Evolutionary conservation across 768 basidiomycete genomes (phyloP).

Genomic region (Ramaria rubella): DNA sequence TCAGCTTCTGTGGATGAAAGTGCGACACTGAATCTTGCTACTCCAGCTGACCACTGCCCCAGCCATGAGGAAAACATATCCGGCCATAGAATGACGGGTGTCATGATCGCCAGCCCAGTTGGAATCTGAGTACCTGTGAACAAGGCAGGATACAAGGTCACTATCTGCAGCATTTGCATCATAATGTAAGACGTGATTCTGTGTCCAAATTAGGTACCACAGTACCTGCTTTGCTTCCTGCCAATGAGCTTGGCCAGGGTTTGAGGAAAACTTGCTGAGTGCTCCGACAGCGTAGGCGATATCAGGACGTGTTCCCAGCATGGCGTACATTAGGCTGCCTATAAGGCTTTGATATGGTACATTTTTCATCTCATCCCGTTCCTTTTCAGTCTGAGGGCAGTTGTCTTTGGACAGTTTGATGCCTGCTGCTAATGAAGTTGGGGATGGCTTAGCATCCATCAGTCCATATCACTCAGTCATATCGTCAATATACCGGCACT

Average conservation of each 20-base stretch:
- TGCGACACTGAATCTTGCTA: too few relatives aligned
- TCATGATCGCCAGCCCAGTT: slow-evolving; percentile 20
- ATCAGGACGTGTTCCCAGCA: too few relatives aligned
- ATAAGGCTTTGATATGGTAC: too few relatives aligned
- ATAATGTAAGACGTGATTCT: slow-evolving; percentile 19
- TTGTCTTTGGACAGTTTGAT: slow-evolving; percentile 4
- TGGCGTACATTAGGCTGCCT: too few relatives aligned
- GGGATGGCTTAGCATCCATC: slow-evolving; percentile 15
- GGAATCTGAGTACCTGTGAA: slow-evolving; percentile 25
- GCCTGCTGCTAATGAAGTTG: slow-evolving; percentile 17
- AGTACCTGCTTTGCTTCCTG: slow-evolving; percentile 31
- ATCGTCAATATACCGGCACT: slow-evolving; percentile 15
- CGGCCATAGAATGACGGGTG: slow-evolving; percentile 16
- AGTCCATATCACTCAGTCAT: slow-evolving; percentile 13
- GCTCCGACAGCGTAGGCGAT: too few relatives aligned
- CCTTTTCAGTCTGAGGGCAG: too few relatives aligned
- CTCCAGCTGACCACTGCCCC: slow-evolving; percentile 16
- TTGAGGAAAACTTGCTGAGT: slow-evolving; percentile 26
- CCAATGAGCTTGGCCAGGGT: slow-evolving; percentile 32
- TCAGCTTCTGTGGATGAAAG: too few relatives aligned
- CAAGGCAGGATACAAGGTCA: slow-evolving; percentile 3
- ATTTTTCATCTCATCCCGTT: too few relatives aligned
- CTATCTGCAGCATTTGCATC: slow-evolving; percentile 10
- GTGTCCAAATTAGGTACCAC: slow-evolving; percentile 32
- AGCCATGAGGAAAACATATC: slow-evolving; percentile 18